Base-by-base conservation (phyloP, 73 alveolate species). In the Durusdinium trenchii region DNA sequence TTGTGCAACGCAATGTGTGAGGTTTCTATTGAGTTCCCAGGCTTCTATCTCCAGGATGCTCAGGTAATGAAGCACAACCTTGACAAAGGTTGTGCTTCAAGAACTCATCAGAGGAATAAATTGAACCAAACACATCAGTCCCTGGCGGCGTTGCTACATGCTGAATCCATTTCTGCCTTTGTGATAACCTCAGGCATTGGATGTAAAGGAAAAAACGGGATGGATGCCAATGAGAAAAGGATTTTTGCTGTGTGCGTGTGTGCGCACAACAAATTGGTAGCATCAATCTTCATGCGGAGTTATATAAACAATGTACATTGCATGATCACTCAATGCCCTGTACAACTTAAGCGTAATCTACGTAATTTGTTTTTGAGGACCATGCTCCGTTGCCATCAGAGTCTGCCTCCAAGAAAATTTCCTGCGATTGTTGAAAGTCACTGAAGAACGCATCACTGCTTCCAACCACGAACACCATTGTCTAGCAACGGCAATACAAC, bases 1-100 rank as follows among this genome's bases (percentile, higher is more conserved):
- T n/a, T n/a, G n/a, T n/a, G n/a, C n/a, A n/a, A n/a, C n/a, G n/a
- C n/a, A n/a, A n/a, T n/a, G n/a, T n/a, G n/a, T n/a, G n/a, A n/a
- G n/a, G n/a, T n/a, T n/a, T n/a, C n/a, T 26, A 26, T n/a, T 32
- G 43, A 18, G 81, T 14, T 42, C 42, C 10, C 45, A 48, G 18
- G 43, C 96, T 73, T 89, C 96, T 28, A 89, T 89, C 86, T 89
- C 96, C 47, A 89, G 96, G 52, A 89, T 89, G 96, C 96, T 89
- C 60, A 89, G 86, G 71, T 89, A 89, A 71, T 89, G 96, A 45
- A 89, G 85, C 10, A 89, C 96, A 2, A 89, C 96, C 96, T 89
- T 30, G 35, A 26, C 20, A 20, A n/a, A n/a, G n/a, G n/a, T n/a
- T n/a, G n/a, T n/a, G n/a, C n/a, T n/a, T n/a, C n/a, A n/a, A n/a